Evolutionary conservation across 2,329 filamentous ascomycete genomes (phyloP).

Genomic region (Orbilia blumenaviensis): DNA sequence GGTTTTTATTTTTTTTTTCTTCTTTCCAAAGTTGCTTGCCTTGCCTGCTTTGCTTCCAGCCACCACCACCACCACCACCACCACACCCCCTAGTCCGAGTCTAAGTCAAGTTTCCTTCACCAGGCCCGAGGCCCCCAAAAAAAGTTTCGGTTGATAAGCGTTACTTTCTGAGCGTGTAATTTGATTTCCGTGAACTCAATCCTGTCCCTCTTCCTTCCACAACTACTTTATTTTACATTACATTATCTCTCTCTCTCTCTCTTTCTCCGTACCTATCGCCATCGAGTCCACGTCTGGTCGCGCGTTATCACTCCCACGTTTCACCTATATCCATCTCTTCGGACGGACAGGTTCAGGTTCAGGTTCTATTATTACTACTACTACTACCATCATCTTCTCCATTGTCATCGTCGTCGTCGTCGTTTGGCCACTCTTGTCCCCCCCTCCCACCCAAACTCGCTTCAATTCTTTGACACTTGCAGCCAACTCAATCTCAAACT

Average conservation of each 20-base stretch:
- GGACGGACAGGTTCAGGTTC: background rate
- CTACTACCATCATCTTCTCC: too few relatives aligned
- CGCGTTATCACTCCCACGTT: too few relatives aligned
- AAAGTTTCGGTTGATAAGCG: conserved; percentile 51
- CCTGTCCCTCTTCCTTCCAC: background rate
- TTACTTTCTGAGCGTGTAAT: conserved; percentile 48
- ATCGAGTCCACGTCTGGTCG: too few relatives aligned
- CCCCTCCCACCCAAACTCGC: background rate
- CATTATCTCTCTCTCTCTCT: background rate
- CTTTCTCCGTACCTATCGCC: background rate
- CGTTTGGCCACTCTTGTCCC: too few relatives aligned
- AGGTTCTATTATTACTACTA: too few relatives aligned
- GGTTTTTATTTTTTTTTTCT: background rate
- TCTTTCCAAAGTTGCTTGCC: background rate
- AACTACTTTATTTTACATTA: background rate
- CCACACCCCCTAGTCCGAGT: background rate
- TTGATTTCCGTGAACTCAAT: conserved; percentile 22
- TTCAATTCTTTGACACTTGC: background rate
- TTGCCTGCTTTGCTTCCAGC: background rate
- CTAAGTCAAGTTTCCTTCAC: too few relatives aligned
- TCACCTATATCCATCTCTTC: background rate
- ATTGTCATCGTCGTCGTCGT: too few relatives aligned
- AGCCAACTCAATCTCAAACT: conserved; percentile 16
- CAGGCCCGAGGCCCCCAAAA: background rate
- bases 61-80: too few relatives aligned